Percentiles rank a stretch among this genome's conserved stretches.
Conservation (phyloP, 495 filamentous ascomycete genomes). For the Thermochaetoides thermophila region DNA sequence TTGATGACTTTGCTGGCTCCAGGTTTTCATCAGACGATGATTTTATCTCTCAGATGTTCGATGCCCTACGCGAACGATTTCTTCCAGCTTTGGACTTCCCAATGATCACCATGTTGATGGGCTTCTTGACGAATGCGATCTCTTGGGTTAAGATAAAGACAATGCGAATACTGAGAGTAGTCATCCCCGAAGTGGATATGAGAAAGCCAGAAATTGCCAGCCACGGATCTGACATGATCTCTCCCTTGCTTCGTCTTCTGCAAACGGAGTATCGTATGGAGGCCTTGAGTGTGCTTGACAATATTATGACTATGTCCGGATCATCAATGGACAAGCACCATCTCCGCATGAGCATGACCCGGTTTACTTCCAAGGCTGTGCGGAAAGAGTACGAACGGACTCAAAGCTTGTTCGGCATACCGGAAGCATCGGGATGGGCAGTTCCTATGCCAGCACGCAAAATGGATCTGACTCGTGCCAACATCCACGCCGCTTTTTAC, state of each 20-base stretch:
- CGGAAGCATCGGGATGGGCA: slow-evolving; percentile 90
- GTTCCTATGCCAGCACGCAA: slow-evolving; percentile 86
- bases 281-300: slow-evolving; percentile 78
- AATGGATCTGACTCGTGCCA: slow-evolving; percentile 66
- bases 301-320: slow-evolving; percentile 85
- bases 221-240: slow-evolving; percentile 90
- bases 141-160: slow-evolving; percentile 84
- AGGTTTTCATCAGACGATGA: slow-evolving; percentile 58
- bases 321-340: slow-evolving; percentile 89
- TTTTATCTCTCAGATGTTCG: slow-evolving; percentile 61
- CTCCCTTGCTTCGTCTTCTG: slow-evolving; percentile 74
- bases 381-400: slow-evolving; percentile 90
- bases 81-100: slow-evolving; percentile 74
- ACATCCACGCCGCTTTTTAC: slow-evolving; percentile 94
- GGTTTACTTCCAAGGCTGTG: slow-evolving; percentile 62
- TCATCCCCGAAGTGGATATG: slow-evolving; percentile 90
- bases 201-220: slow-evolving; percentile 74
- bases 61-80: slow-evolving; percentile 62
- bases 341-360: slow-evolving; percentile 91
- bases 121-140: slow-evolving; percentile 73
- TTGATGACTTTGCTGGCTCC: slow-evolving; percentile 54
- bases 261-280: slow-evolving; percentile 89
- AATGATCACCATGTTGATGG: slow-evolving; percentile 79
- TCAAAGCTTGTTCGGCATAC: slow-evolving; percentile 90
- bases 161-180: slow-evolving; percentile 72